Evolutionary conservation across 1,139 yeast species (phyloP).

Genomic region (Sugiyamaella xylanicola): DNA sequence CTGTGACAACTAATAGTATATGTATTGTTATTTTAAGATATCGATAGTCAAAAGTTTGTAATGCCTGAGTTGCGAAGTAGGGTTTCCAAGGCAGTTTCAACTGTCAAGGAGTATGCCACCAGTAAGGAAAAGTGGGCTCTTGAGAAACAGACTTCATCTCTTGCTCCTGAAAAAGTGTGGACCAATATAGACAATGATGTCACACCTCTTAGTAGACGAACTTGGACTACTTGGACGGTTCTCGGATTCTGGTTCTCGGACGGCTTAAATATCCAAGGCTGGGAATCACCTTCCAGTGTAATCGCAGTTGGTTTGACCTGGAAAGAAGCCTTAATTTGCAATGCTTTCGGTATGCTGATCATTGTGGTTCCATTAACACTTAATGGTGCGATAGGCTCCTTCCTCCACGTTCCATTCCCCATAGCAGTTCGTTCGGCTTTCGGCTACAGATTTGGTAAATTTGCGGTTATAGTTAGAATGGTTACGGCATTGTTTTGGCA

Average conservation of each 20-base stretch:
- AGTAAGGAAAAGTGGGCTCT: slow-evolving; percentile 34
- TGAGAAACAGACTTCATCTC: slow-evolving; percentile 35
- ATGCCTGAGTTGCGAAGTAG: slow-evolving; percentile 5
- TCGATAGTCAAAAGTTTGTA: not conserved
- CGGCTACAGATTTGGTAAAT: slow-evolving; percentile 42
- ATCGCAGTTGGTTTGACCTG: slow-evolving; percentile 42
- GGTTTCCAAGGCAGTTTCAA: not conserved
- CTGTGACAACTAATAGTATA: not conserved
- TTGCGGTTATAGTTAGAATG: slow-evolving; percentile 43
- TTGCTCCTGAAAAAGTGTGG: slow-evolving; percentile 37
- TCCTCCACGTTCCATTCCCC: slow-evolving; percentile 45
- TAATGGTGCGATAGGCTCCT: slow-evolving; percentile 46
- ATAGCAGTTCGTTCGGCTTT: slow-evolving; percentile 43
- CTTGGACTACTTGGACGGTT: slow-evolving; percentile 39
- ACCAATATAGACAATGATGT: slow-evolving; percentile 41
- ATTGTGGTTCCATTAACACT: slow-evolving; percentile 42
- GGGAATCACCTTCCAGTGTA: slow-evolving; percentile 35
- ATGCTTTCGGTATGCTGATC: slow-evolving; percentile 43
- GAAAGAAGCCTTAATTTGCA: slow-evolving; percentile 41
- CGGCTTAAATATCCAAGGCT: slow-evolving; percentile 36
- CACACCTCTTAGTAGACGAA: slow-evolving; percentile 37
- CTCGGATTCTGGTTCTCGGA: slow-evolving; percentile 43
- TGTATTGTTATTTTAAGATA: not conserved
- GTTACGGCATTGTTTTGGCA: slow-evolving; percentile 47
- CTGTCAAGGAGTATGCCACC: slow-evolving; percentile 13